Evolutionary conservation across 305 asterid species (phyloP).

Genomic region (Rubia tinctorum): DNA sequence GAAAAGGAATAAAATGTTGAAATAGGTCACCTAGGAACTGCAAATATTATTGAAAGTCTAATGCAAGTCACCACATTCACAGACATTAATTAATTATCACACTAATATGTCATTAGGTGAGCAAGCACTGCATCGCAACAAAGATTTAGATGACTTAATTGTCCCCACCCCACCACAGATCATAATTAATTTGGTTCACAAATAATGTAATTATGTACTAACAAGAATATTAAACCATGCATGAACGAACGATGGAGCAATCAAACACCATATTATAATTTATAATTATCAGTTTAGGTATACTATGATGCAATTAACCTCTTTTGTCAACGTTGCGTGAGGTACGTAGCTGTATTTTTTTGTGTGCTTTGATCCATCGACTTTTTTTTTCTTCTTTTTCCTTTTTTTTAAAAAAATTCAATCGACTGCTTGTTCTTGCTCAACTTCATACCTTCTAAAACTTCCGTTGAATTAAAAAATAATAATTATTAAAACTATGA

Average conservation of each 20-base stretch:
- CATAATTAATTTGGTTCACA: not conserved
- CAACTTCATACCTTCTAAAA: too few relatives aligned
- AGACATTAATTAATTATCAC: too few relatives aligned
- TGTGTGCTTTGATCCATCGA: not conserved
- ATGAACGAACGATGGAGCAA: not conserved
- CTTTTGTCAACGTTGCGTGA: slow-evolving; percentile 13
- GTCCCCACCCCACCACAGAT: not conserved
- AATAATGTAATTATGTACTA: not conserved
- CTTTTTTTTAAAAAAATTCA: too few relatives aligned
- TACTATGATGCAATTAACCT: not conserved
- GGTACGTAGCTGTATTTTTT: not conserved
- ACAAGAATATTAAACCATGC: not conserved
- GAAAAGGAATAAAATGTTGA: too few relatives aligned
- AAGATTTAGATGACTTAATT: not conserved
- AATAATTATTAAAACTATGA: too few relatives aligned
- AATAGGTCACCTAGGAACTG: too few relatives aligned
- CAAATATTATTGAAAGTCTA: too few relatives aligned
- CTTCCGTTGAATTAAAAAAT: too few relatives aligned
- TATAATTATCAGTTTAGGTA: not conserved
- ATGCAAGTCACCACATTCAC: too few relatives aligned
- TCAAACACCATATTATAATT: not conserved
- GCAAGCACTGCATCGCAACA: slow-evolving; percentile 14
- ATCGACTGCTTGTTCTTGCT: too few relatives aligned
- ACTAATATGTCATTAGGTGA: slow-evolving; percentile 37
- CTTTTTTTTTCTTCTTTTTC: too few relatives aligned